A percentile compares a stretch with the other conserved stretches of the same genome.
These are phyloP conservation scores for Micractinium conductrix DNA, from an alignment of 139 green algal genomes.

Conservation along the genomic window DNA sequence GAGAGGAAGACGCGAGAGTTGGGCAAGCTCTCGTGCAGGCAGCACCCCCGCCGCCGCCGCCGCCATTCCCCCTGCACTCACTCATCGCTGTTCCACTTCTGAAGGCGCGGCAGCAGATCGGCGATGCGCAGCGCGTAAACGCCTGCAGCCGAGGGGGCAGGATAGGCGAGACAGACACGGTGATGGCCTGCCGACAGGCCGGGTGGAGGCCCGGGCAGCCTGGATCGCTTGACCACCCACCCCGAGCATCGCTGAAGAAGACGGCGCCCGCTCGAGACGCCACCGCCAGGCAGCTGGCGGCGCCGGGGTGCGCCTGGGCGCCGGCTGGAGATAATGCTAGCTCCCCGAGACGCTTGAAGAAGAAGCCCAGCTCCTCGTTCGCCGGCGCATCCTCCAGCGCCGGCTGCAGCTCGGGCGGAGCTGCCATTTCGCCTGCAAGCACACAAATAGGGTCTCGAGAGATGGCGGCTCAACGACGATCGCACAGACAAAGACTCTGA, in stretches of 20 bases:
- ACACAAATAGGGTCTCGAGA: too few relatives aligned
- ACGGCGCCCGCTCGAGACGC: conserved; percentile 16
- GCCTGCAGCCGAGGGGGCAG: conserved; percentile 7
- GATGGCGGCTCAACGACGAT: too few relatives aligned
- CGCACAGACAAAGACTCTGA: too few relatives aligned
- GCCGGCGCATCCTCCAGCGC: conserved; percentile 6
- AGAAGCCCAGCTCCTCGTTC: conserved; percentile 37
- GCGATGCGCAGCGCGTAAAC: conserved; percentile 26
- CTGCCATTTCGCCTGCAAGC: too few relatives aligned
- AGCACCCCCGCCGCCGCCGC: too few relatives aligned
- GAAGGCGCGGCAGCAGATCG: conserved; percentile 29
- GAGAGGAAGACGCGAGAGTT: not conserved
- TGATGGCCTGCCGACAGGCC: not conserved
- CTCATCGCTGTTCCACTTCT: conserved; percentile 44
- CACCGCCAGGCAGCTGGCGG: conserved; percentile 14
- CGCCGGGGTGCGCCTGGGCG: not conserved
- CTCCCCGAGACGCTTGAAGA: conserved; percentile 38
- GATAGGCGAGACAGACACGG: not conserved
- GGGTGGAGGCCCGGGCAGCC: not conserved
- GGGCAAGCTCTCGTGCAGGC: too few relatives aligned
- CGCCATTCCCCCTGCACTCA: too few relatives aligned
- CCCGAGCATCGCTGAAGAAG: conserved; percentile 30
- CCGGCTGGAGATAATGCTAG: conserved; percentile 12
- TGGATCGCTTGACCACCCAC: not conserved
- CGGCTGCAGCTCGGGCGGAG: not conserved